Evolutionary conservation across 2,329 filamentous ascomycete genomes (phyloP).

Genomic region (Blumeria hordei): DNA sequence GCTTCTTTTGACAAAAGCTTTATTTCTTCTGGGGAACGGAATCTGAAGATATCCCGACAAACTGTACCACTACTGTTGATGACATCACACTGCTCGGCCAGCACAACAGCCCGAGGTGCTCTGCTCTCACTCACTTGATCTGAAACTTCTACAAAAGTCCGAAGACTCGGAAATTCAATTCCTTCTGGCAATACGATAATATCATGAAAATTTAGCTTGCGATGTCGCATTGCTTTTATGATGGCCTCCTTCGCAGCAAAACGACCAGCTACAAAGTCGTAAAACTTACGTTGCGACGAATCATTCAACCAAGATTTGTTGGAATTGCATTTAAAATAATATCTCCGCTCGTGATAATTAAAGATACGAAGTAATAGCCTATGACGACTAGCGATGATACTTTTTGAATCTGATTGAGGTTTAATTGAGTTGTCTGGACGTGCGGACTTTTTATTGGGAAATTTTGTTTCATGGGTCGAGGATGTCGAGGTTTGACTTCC

Average conservation of each 20-base stretch:
- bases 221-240: slow-evolving; percentile 39
- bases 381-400: not conserved
- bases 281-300: not conserved
- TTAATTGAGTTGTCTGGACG: not conserved
- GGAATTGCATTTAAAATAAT: not conserved
- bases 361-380: not conserved
- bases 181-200: slow-evolving; percentile 19
- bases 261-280: slow-evolving; percentile 3
- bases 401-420: not conserved
- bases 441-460: not conserved
- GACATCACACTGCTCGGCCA: not conserved
- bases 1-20: not conserved
- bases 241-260: slow-evolving; percentile 49
- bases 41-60: not conserved
- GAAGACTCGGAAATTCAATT: slow-evolving; percentile 12
- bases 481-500: too few relatives aligned
- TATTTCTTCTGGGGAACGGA: not conserved
- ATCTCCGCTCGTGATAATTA: not conserved
- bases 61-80: not conserved
- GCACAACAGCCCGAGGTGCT: not conserved
- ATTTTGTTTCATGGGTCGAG: not conserved
- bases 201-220: slow-evolving; percentile 26
- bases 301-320: not conserved
- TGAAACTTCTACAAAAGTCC: slow-evolving; percentile 1
- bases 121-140: not conserved